These are phyloP conservation scores for Prunus campanulata DNA, from an alignment of 306 rosid species.

Conservation along the genomic window DNA sequence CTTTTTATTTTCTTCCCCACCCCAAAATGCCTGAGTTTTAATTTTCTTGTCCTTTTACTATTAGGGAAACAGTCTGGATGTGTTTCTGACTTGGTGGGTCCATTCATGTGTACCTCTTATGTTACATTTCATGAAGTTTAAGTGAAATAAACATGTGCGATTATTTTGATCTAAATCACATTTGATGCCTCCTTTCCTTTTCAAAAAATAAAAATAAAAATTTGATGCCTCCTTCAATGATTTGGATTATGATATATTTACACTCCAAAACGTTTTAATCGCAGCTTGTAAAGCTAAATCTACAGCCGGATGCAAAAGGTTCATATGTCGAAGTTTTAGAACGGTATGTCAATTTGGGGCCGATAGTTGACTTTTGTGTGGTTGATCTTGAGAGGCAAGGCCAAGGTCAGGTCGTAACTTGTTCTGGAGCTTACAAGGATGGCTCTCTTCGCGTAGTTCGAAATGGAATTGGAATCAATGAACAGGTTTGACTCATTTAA, in stretches of 20 bases:
- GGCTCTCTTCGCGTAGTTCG: constrained; percentile 98
- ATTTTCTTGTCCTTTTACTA: neutral
- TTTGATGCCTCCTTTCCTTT: neutral
- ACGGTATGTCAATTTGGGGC: constrained; percentile 95
- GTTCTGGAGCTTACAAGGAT: constrained; percentile 98
- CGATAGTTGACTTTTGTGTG: constrained; percentile 94
- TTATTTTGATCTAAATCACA: neutral
- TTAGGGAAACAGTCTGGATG: neutral
- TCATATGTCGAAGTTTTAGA: constrained; percentile 90
- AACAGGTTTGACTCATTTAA: constrained; percentile 57
- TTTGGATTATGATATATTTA: constrained; percentile 27
- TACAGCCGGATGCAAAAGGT: constrained; percentile 89
- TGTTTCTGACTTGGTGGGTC: neutral
- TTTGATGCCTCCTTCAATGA: constrained; percentile 7
- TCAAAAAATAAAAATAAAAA: too few relatives aligned
- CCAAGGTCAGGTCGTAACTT: constrained; percentile 98
- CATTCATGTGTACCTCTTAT: neutral
- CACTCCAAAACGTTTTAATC: constrained; percentile 29
- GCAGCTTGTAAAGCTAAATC: constrained; percentile 89
- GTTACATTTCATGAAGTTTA: neutral
- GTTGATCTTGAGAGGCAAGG: constrained; percentile 99
- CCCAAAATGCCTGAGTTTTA: neutral
- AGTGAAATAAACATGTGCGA: neutral
- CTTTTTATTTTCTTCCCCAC: neutral
- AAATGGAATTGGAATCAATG: constrained; percentile 93